These are phyloP conservation scores for Phytophthora constricta DNA, from an alignment of 352 stramenopile species.

Conservation along the genomic window DNA sequence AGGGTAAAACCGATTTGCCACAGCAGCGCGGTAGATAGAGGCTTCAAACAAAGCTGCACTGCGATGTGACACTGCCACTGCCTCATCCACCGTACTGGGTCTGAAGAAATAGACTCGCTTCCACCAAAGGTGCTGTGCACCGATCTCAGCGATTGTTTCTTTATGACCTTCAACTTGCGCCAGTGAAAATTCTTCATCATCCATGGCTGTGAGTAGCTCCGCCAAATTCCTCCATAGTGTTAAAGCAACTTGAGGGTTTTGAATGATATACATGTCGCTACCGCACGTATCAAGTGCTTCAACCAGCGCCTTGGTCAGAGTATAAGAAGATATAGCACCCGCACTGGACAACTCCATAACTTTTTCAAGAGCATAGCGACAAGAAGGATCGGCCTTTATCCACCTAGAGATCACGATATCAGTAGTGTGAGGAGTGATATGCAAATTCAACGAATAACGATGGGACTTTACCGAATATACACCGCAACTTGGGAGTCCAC, in stretches of 20 bases:
- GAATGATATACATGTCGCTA: slow-evolving; percentile 54
- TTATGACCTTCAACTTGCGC: slow-evolving; percentile 30
- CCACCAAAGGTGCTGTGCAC: slow-evolving; percentile 57
- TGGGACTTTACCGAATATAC: slow-evolving; percentile 36
- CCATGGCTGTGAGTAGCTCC: slow-evolving; percentile 53
- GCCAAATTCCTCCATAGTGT: slow-evolving; percentile 65
- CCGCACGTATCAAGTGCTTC: slow-evolving; percentile 62
- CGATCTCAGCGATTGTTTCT: slow-evolving; percentile 42
- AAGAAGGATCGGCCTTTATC: slow-evolving; percentile 64
- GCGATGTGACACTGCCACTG: slow-evolving; percentile 28
- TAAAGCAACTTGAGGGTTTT: slow-evolving; percentile 41
- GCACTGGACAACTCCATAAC: slow-evolving; percentile 52
- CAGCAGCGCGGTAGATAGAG: slow-evolving; percentile 53
- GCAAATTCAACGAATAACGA: background rate
- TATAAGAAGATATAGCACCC: slow-evolving; percentile 43
- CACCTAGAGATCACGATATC: slow-evolving; percentile 37
- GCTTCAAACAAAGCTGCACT: slow-evolving; percentile 41
- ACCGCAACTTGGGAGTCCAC: slow-evolving; percentile 44
- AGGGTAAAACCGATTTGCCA: slow-evolving; percentile 51
- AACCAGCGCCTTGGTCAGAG: slow-evolving; percentile 47
- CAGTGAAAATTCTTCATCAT: slow-evolving; percentile 48
- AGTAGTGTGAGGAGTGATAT: background rate
- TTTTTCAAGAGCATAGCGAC: slow-evolving; percentile 53
- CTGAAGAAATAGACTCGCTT: slow-evolving; percentile 63
- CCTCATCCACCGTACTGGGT: slow-evolving; percentile 40